Evolutionary conservation across 768 basidiomycete species (phyloP).

Genomic region (Fomitopsis serialis): DNA sequence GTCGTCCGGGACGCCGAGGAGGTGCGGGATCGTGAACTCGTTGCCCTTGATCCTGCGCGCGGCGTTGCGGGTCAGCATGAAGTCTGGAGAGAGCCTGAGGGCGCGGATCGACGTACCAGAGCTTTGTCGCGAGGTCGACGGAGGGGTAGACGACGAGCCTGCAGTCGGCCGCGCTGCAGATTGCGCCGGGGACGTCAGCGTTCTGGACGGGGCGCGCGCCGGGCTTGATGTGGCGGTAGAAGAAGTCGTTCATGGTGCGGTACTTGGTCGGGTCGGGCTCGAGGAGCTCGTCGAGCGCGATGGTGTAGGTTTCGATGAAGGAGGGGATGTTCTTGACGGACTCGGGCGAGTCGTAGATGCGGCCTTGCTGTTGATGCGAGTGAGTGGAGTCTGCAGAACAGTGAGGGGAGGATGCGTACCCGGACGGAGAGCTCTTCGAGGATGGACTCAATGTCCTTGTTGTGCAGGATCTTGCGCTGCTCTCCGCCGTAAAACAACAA

Average conservation of each 20-base stretch:
- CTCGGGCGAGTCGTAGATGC: constrained; percentile 47
- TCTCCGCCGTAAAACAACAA: constrained; percentile 59
- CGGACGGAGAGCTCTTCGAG: constrained; percentile 52
- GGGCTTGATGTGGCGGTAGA: constrained; percentile 54
- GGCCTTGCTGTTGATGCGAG: constrained; percentile 38
- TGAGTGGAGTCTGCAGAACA: not conserved
- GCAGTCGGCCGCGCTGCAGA: constrained; percentile 70
- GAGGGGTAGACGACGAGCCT: constrained; percentile 64
- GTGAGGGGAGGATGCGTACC: constrained; percentile 20
- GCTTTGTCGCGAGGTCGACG: constrained; percentile 51
- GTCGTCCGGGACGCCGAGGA: constrained; percentile 43
- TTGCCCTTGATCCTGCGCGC: constrained; percentile 57
- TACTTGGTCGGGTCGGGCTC: constrained; percentile 60
- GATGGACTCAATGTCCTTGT: constrained; percentile 40
- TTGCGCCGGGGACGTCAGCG: constrained; percentile 40
- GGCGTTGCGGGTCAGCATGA: not conserved
- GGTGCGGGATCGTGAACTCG: constrained; percentile 57
- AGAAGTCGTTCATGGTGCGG: constrained; percentile 75
- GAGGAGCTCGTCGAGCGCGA: constrained; percentile 55
- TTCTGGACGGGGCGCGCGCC: constrained; percentile 58
- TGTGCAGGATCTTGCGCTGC: constrained; percentile 45
- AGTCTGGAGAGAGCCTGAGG: not conserved
- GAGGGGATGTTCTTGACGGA: constrained; percentile 47
- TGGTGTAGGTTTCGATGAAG: constrained; percentile 49
- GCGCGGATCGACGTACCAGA: constrained; percentile 47